A percentile compares a stretch with the other conserved stretches of the same genome.
Conservation (phyloP, 495 filamentous ascomycete species). For the Haplographium delicatum region DNA sequence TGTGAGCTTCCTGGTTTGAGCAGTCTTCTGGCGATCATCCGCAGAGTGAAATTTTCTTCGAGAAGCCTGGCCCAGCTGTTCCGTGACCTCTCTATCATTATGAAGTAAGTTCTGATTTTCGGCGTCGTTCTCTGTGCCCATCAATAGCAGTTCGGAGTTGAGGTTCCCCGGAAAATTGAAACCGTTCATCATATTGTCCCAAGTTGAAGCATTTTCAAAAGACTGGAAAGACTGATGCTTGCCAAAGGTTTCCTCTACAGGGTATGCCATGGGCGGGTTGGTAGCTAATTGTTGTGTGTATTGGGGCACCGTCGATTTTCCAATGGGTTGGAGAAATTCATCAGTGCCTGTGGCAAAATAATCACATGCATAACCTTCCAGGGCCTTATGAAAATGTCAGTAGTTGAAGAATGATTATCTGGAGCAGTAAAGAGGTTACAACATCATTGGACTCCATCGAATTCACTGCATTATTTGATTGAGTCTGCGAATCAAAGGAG, state of each 20-base stretch:
- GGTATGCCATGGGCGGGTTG: neutral
- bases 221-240: neutral
- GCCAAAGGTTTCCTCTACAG: neutral
- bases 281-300: neutral
- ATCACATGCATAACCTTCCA: neutral
- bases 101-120: no score
- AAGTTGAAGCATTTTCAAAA: neutral
- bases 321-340: neutral
- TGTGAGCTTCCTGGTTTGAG: conserved; percentile 44
- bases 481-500: neutral
- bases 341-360: neutral
- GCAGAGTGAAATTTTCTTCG: conserved; percentile 44
- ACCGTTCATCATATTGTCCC: neutral
- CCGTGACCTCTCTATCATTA: neutral
- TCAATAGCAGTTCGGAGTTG: no score
- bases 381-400: no score
- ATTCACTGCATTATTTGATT: no score
- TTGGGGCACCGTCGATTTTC: neutral
- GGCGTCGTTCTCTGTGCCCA: no score
- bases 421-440: no score
- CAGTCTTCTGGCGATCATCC: conserved; percentile 39
- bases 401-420: no score
- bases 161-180: neutral
- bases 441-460: no score
- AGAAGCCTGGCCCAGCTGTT: neutral